Percentiles rank a stretch among this genome's conserved stretches.
These are phyloP conservation scores for Cyberlindnera suaveolens DNA, from an alignment of 805 yeast genomes.

Conservation along the genomic window DNA sequence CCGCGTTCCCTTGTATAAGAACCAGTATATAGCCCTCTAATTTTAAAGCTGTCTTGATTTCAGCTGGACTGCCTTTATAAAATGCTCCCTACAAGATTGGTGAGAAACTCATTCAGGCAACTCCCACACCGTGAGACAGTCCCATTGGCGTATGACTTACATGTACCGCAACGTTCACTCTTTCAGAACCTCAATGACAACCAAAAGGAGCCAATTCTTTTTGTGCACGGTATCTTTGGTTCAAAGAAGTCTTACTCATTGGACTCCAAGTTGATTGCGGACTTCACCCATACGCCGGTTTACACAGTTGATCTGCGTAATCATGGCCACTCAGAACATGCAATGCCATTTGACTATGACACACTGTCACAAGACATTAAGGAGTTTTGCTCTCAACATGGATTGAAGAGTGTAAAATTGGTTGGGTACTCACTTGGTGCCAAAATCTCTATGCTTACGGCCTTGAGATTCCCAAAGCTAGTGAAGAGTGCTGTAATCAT, in stretches of 20 bases:
- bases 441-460: slow-evolving; percentile 42
- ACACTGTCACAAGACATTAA: slow-evolving; percentile 39
- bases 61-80: too few relatives aligned
- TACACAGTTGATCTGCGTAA: slow-evolving; percentile 43
- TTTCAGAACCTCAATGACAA: slow-evolving; percentile 18
- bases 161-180: slow-evolving; percentile 20
- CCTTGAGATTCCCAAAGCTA: slow-evolving; percentile 33
- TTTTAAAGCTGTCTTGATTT: neutral
- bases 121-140: slow-evolving; percentile 52
- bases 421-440: slow-evolving; percentile 52
- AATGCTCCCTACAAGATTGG: slow-evolving; percentile 25
- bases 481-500: slow-evolving; percentile 38
- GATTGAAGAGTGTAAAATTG: slow-evolving; percentile 25
- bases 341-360: slow-evolving; percentile 36
- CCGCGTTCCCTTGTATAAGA: too few relatives aligned
- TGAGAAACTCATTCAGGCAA: slow-evolving; percentile 66
- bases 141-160: slow-evolving; percentile 26
- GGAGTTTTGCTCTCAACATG: slow-evolving; percentile 27
- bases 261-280: slow-evolving; percentile 33
- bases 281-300: slow-evolving; percentile 28
- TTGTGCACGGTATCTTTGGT: slow-evolving; percentile 48
- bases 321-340: slow-evolving; percentile 43
- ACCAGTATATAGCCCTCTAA: too few relatives aligned
- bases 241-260: slow-evolving; percentile 35
- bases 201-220: slow-evolving; percentile 29